Conservation (phyloP, 2,329 filamentous ascomycete genomes). For the Penicillium polonicum region DNA sequence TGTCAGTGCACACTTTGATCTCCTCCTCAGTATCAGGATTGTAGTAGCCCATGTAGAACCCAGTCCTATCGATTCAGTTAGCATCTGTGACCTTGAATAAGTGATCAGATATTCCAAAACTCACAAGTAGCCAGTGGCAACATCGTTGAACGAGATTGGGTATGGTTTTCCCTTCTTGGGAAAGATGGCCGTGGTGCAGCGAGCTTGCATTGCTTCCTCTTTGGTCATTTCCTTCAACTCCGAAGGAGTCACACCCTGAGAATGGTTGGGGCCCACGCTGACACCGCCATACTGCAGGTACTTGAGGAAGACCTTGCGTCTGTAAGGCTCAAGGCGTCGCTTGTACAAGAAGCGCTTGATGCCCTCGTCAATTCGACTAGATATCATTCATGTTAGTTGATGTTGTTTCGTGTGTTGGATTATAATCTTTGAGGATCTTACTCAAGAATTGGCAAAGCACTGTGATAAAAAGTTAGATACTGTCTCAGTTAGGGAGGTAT, state of each 20-base stretch:
- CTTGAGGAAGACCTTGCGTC: conserved; percentile 67
- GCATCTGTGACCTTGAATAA: not conserved
- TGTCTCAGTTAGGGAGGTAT: not conserved
- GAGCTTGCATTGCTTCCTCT: conserved; percentile 63
- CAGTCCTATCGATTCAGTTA: conserved; percentile 45
- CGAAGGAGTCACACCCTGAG: conserved; percentile 62
- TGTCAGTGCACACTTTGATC: conserved; percentile 61
- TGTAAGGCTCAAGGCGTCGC: conserved; percentile 68
- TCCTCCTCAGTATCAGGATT: conserved; percentile 54
- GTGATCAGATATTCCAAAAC: conserved; percentile 26
- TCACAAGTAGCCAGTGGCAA: conserved; percentile 77
- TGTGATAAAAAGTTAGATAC: conserved; percentile 14
- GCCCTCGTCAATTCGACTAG: conserved; percentile 76
- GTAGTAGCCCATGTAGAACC: conserved; percentile 56
- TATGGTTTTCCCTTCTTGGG: conserved; percentile 55
- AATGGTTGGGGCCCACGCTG: conserved; percentile 60
- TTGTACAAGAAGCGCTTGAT: conserved; percentile 77
- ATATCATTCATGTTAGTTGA: conserved; percentile 16
- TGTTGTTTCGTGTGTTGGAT: not conserved
- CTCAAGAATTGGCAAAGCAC: conserved; percentile 55
- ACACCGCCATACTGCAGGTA: conserved; percentile 84
- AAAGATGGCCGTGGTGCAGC: conserved; percentile 48
- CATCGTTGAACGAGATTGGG: conserved; percentile 70
- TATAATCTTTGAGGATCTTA: conserved; percentile 37
- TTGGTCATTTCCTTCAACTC: conserved; percentile 62